These are phyloP conservation scores for Stephania yunnanensis DNA, from an alignment of 164 flowering plant genomes.

Conservation along the genomic window DNA sequence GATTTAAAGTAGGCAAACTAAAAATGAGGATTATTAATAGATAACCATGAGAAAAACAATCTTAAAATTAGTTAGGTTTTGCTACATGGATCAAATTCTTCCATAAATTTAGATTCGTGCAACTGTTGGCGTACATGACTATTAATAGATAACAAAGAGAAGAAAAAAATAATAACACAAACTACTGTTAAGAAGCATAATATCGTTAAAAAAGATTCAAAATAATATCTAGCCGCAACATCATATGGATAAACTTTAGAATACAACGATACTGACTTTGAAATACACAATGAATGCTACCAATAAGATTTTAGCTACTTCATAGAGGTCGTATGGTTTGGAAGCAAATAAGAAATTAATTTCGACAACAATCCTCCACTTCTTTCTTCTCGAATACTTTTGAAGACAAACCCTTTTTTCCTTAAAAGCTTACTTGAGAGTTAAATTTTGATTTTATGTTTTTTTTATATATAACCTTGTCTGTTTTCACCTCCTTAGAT, in stretches of 20 bases:
- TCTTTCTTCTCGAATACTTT: neutral
- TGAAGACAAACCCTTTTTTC: neutral
- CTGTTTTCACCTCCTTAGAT: no score
- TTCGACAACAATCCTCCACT: neutral
- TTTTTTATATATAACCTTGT: no score
- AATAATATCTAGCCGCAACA: neutral
- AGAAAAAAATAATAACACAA: no score
- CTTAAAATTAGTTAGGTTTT: neutral
- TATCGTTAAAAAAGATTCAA: neutral
- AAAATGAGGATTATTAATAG: no score
- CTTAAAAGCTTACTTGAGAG: neutral
- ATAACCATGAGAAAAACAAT: no score
- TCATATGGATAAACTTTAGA: neutral
- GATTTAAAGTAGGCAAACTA: slow-evolving; percentile 1
- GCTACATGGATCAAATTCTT: no score
- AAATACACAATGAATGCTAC: neutral
- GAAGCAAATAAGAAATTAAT: neutral
- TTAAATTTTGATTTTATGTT: neutral
- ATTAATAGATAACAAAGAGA: no score
- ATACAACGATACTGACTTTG: neutral
- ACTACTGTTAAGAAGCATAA: neutral
- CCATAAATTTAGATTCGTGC: no score
- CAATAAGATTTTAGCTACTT: neutral
- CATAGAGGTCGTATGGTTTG: neutral
- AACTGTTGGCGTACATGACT: neutral